Base-by-base conservation (phyloP, 495 filamentous ascomycete species). In the Hypoxylon fuscum region DNA sequence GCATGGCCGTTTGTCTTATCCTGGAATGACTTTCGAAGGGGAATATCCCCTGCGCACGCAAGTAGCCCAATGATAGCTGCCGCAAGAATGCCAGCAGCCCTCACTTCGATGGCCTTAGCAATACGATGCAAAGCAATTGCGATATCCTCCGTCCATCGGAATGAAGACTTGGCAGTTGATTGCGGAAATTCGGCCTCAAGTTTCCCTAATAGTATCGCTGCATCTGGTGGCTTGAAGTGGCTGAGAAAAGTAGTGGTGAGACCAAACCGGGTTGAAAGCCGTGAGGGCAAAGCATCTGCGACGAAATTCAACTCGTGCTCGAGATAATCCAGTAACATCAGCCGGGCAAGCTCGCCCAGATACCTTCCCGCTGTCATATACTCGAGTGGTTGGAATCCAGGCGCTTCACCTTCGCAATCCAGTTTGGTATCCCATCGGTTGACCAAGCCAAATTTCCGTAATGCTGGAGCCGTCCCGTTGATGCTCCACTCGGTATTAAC, bases 401-500 rank as follows among this genome's bases (percentile, higher is more conserved):
- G 90, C 0, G 81, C 81, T 66, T 90, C 85, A 67, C 87, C 86
- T 9, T 83, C 83, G 7, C 61, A 64, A 59, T 93, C 89, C 11
- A 96, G 78, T 52, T 80, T 73, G 2, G 72, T 58, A 64, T 96
- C 91, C 90, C 90, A 94, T 46, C 79, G 81, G 8, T 85, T 93
- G 38, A 87, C 83, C 18, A 92, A 76, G 11, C 85, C 78, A 10
- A 88, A 79, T 32, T 86, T 83, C 17, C 78, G 75, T 7, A 96
- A 76, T 2, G 91, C 88, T 12, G 82, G 80, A 8, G 85, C 82
- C 2, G 90, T 84, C 6, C 91, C 91, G 2, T 84, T 86, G 57
- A 96, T 93, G 46, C 88, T 90, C 89, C 88, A 93, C 73, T 96
- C 91, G 1, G 91, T 96, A 74, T 96, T 95, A 37, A 95, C 83